These are phyloP conservation scores for Aspergillus saccharolyticus DNA, from an alignment of 495 filamentous ascomycete species.

Conservation along the genomic window DNA sequence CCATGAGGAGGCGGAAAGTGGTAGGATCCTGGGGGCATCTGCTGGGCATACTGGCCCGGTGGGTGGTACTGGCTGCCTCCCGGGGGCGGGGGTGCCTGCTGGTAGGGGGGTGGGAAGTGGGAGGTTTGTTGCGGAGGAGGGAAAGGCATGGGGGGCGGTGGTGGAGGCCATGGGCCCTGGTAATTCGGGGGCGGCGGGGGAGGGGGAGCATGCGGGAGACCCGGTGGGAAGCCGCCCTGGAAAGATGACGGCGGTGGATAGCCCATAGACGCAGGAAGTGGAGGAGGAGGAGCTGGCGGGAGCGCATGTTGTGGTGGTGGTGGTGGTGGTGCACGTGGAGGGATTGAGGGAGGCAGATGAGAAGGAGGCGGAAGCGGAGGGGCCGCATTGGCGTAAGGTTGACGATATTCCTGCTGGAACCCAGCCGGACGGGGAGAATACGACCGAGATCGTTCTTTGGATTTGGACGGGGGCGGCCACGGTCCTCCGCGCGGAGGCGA, in stretches of 20 bases:
- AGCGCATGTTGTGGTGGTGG: conserved; percentile 12
- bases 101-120: conserved; percentile 35
- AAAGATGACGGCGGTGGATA: conserved; percentile 23
- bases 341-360: conserved; percentile 15
- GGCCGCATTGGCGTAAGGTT: neutral
- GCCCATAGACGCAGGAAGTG: conserved; percentile 20
- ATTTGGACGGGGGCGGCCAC: conserved; percentile 1
- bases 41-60: conserved; percentile 13
- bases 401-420: neutral
- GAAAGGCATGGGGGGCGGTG: conserved; percentile 24
- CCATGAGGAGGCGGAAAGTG: conserved; percentile 35
- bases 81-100: conserved; percentile 23
- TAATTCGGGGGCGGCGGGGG: conserved; percentile 25
- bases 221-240: conserved; percentile 14
- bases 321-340: conserved; percentile 20
- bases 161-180: conserved; percentile 27
- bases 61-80: conserved; percentile 6
- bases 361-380: conserved; percentile 8
- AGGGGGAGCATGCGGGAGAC: conserved; percentile 14
- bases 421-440: conserved; percentile 36
- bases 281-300: conserved; percentile 17
- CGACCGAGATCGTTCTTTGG: conserved; percentile 42
- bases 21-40: conserved; percentile 34
- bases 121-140: conserved; percentile 6
- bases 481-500: conserved; percentile 25